These are phyloP conservation scores for Alternaria infectoria DNA, from an alignment of 2,329 filamentous ascomycete species.

Conservation along the genomic window DNA sequence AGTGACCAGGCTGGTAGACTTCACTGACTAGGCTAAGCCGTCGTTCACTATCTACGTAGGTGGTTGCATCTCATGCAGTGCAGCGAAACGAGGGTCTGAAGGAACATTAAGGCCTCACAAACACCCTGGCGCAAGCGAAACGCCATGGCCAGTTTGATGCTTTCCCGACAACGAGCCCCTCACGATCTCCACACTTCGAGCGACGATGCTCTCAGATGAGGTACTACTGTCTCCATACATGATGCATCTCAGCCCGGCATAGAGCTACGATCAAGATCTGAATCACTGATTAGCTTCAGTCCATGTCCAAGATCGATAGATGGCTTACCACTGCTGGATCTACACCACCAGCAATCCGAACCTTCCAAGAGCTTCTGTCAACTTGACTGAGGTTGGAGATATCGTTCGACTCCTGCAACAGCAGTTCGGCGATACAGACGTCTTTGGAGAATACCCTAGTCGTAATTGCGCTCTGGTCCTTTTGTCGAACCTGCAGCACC, in stretches of 20 bases:
- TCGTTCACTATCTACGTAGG: background rate
- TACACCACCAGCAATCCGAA: background rate
- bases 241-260: background rate
- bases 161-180: background rate
- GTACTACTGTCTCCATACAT: background rate
- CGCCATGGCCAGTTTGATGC: background rate
- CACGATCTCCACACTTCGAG: background rate
- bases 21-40: background rate
- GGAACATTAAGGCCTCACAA: background rate
- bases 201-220: background rate
- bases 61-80: background rate
- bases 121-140: background rate
- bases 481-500: background rate
- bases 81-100: background rate
- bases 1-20: background rate
- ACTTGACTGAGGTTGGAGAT: background rate
- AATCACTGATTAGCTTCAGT: background rate
- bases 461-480: background rate
- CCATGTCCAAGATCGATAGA: background rate
- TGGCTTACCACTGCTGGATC: background rate
- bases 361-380: constrained; percentile 1
- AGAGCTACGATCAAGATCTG: background rate
- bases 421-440: background rate
- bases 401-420: background rate
- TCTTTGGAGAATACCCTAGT: background rate